phyloP scores from a whole-genome alignment of 352 stramenopile genomes.

The Pythium apleroticum region DNA sequence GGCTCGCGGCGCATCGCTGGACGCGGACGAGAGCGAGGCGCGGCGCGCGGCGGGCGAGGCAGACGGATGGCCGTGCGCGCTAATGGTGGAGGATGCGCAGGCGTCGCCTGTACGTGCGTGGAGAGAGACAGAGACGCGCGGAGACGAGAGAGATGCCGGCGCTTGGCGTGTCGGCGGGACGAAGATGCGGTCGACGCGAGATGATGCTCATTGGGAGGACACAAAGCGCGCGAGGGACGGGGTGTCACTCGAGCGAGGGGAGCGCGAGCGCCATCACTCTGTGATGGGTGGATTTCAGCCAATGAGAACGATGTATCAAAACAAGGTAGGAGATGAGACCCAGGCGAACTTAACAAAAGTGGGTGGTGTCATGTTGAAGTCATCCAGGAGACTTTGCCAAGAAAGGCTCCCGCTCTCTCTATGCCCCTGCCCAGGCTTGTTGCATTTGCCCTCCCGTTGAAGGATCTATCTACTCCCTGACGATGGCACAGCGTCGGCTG shows the following conservation, averaged over 20 bases:
- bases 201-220: background rate
- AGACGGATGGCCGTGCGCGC: conserved; percentile 1
- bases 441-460: no score
- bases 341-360: conserved; percentile 9
- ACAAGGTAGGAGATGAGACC: no score
- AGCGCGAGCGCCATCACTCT: no score
- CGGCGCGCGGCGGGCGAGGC: conserved; percentile 1
- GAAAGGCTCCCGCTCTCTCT: no score
- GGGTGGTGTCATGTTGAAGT: conserved; percentile 11
- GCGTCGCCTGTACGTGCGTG: background rate
- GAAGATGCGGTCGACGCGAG: background rate
- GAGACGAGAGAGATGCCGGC: no score
- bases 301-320: no score
- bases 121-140: background rate
- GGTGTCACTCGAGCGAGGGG: no score
- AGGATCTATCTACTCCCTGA: no score
- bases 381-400: background rate
- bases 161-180: background rate
- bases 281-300: no score
- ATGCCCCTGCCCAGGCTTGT: no score
- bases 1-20: conserved; percentile 4
- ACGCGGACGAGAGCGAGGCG: conserved; percentile 1
- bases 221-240: no score
- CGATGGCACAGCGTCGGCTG: background rate
- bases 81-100: background rate